phyloP scores from a whole-genome alignment of 495 filamentous ascomycete species.

The Xylaria nigripes region DNA sequence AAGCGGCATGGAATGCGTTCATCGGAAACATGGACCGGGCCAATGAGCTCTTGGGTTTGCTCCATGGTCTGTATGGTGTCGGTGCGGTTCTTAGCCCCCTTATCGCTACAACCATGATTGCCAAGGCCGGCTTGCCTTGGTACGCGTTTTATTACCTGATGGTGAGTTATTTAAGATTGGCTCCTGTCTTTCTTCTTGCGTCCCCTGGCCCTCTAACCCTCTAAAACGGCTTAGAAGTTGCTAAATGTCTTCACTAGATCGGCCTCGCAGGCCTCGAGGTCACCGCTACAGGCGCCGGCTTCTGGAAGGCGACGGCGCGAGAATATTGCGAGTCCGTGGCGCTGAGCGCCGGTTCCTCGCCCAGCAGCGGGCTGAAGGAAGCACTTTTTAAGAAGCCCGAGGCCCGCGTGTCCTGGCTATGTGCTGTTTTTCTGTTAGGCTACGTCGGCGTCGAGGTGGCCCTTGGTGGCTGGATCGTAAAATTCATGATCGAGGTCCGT shows the following conservation, averaged over 20 bases:
- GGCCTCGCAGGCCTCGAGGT: conserved; percentile 57
- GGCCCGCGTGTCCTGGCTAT: conserved; percentile 61
- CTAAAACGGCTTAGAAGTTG: neutral
- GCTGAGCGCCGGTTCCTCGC: conserved; percentile 15
- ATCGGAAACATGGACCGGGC: conserved; percentile 64
- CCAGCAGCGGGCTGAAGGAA: conserved; percentile 37
- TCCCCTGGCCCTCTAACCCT: neutral
- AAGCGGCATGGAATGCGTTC: conserved; percentile 76
- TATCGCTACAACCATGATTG: conserved; percentile 66
- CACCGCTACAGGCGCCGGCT: conserved; percentile 43
- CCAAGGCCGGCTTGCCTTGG: conserved; percentile 50
- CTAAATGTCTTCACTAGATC: conserved; percentile 32
- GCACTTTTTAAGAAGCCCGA: conserved; percentile 42
- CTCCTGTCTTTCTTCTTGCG: neutral
- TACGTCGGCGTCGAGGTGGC: conserved; percentile 85
- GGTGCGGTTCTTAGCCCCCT: conserved; percentile 70
- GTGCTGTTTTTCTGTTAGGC: conserved; percentile 64
- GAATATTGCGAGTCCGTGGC: conserved; percentile 52
- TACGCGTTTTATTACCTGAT: conserved; percentile 58
- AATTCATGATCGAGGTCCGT: conserved; percentile 72
- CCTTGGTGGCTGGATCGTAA: conserved; percentile 81
- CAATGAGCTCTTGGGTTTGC: conserved; percentile 61
- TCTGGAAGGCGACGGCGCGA: conserved; percentile 59
- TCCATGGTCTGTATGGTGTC: conserved; percentile 69
- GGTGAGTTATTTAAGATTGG: conserved; percentile 15